A percentile compares a stretch with the other conserved stretches of the same genome.
phyloP scores from a whole-genome alignment of 495 filamentous ascomycete species.

The Penicillium chermesinum region DNA sequence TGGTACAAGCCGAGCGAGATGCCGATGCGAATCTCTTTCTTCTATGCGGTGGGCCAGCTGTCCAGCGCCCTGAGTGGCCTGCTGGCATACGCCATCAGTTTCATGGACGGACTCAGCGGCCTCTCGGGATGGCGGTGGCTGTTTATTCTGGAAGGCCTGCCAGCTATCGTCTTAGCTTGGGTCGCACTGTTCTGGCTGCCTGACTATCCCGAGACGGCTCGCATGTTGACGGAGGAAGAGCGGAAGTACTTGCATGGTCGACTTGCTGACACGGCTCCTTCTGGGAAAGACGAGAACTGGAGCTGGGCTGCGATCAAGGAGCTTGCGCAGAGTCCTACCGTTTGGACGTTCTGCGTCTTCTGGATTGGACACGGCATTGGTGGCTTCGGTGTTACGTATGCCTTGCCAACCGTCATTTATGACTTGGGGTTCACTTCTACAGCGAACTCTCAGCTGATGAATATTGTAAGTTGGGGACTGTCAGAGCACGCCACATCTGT shows the following conservation, averaged over 20 bases:
- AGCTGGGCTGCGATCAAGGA: constrained; percentile 21
- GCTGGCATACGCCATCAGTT: constrained; percentile 37
- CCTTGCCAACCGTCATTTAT: constrained; percentile 41
- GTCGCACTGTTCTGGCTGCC: constrained; percentile 35
- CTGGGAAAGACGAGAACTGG: constrained; percentile 25
- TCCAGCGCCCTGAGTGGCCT: constrained; percentile 35
- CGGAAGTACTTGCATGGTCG: constrained; percentile 22
- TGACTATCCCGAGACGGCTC: constrained; percentile 38
- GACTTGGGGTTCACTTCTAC: constrained; percentile 38
- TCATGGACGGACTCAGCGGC: constrained; percentile 31
- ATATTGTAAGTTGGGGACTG: constrained; percentile 32
- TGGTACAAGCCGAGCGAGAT: constrained; percentile 38
- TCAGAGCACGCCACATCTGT: neutral
- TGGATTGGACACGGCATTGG: constrained; percentile 42
- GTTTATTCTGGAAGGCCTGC: constrained; percentile 43
- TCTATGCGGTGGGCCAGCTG: constrained; percentile 34
- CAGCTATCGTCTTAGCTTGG: constrained; percentile 31
- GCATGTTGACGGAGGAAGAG: constrained; percentile 36
- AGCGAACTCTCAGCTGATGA: constrained; percentile 38
- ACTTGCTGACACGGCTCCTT: constrained; percentile 14
- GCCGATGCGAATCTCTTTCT: constrained; percentile 32
- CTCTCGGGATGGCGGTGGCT: constrained; percentile 42
- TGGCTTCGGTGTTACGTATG: constrained; percentile 38
- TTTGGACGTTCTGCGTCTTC: constrained; percentile 33
- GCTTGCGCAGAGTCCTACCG: constrained; percentile 28